These are phyloP conservation scores for Hygrophoropsis aurantiaca DNA, from an alignment of 768 basidiomycete genomes.

Conservation along the genomic window DNA sequence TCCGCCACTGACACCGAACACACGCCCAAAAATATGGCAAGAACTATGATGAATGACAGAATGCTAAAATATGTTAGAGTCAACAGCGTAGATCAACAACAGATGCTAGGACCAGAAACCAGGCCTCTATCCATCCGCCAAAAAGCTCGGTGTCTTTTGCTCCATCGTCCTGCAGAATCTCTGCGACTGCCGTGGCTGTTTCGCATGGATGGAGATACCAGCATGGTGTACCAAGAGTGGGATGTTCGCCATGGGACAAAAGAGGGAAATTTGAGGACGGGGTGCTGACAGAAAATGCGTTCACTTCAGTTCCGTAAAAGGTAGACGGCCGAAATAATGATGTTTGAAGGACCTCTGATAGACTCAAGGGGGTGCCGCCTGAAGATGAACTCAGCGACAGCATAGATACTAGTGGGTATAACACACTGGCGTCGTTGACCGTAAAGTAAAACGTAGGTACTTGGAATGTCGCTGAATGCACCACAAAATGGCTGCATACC, in stretches of 20 bases:
- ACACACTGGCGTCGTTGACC: conserved; percentile 67
- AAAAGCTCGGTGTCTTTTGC: conserved; percentile 15
- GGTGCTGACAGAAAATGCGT: conserved; percentile 54
- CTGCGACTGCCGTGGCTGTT: conserved; percentile 61
- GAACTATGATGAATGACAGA: not conserved
- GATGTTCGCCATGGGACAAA: conserved; percentile 87
- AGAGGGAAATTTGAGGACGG: conserved; percentile 64
- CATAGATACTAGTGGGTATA: not conserved
- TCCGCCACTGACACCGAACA: too few relatives aligned
- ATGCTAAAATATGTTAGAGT: conserved; percentile 4
- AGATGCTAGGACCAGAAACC: conserved; percentile 74
- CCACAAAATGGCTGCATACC: conserved; percentile 62
- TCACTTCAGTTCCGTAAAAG: conserved; percentile 42
- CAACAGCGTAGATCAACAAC: conserved; percentile 52
- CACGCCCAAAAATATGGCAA: too few relatives aligned
- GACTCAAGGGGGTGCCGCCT: conserved; percentile 66
- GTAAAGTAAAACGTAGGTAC: conserved; percentile 87
- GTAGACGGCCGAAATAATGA: conserved; percentile 56
- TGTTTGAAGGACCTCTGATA: conserved; percentile 56
- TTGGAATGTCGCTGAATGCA: conserved; percentile 75
- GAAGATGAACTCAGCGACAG: conserved; percentile 13
- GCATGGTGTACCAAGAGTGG: conserved; percentile 65
- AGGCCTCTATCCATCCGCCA: conserved; percentile 59
- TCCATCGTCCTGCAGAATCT: conserved; percentile 58
- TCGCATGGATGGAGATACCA: conserved; percentile 93